Conservation (phyloP, 2,329 filamentous ascomycete species). For the Colletotrichum camelliae region DNA sequence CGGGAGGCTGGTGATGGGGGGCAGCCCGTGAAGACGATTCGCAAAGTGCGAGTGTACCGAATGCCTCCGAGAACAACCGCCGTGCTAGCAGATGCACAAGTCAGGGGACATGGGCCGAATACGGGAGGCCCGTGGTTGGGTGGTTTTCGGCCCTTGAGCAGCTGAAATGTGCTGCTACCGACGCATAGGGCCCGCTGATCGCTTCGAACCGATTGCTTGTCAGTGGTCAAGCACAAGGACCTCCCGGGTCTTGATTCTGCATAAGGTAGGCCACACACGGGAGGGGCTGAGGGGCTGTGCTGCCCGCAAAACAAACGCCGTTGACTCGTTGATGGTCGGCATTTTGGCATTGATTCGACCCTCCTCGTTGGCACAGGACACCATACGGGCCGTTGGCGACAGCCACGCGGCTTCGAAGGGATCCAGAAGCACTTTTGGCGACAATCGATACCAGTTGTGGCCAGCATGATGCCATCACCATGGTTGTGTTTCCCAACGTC, state of each 20-base stretch:
- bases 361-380: slow-evolving; percentile 10
- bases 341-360: slow-evolving; percentile 16
- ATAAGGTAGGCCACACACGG: slow-evolving; percentile 2
- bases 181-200: slow-evolving; percentile 20
- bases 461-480: slow-evolving; percentile 8
- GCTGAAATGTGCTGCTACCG: slow-evolving; percentile 20
- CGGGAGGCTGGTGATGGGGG: slow-evolving; percentile 7
- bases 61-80: background rate
- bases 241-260: background rate
- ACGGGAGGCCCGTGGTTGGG: slow-evolving; percentile 8
- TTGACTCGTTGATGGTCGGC: slow-evolving; percentile 17
- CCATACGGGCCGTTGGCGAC: background rate
- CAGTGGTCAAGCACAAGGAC: background rate
- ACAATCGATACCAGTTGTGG: background rate
- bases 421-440: background rate
- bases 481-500: slow-evolving; percentile 1
- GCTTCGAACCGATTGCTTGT: slow-evolving; percentile 13
- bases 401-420: slow-evolving; percentile 9
- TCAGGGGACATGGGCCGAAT: slow-evolving; percentile 8
- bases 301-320: slow-evolving; percentile 7
- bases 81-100: background rate
- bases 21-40: background rate
- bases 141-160: slow-evolving; percentile 13
- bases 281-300: slow-evolving; percentile 22
- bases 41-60: background rate